Conservation (phyloP, 176 grass and related monocot species). For the Tillandsia leiboldiana region DNA sequence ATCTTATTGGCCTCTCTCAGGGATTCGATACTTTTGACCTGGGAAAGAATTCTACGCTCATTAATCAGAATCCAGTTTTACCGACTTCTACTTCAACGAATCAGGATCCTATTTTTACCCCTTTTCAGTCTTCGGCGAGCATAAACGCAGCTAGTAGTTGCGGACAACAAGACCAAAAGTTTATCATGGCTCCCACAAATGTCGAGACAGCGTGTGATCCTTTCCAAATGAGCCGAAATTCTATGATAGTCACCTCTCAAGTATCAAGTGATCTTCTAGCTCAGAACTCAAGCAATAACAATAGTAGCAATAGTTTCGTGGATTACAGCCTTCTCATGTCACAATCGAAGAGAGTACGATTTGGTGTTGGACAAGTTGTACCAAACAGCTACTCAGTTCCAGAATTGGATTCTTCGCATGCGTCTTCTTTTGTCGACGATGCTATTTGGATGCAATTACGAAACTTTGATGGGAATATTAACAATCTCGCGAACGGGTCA, state of each 20-base stretch:
- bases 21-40: slow-evolving; percentile 45
- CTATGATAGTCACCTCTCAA: slow-evolving; percentile 33
- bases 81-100: slow-evolving; percentile 49
- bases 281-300: slow-evolving; percentile 26
- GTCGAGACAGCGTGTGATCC: slow-evolving; percentile 35
- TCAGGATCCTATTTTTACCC: slow-evolving; percentile 32
- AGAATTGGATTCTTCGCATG: background rate
- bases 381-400: slow-evolving; percentile 5
- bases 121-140: slow-evolving; percentile 37
- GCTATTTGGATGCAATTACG: slow-evolving; percentile 16
- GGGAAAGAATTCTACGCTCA: slow-evolving; percentile 30
- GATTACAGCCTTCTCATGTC: slow-evolving; percentile 47
- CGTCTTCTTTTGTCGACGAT: slow-evolving; percentile 10
- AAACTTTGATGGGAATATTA: slow-evolving; percentile 9
- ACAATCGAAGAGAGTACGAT: slow-evolving; percentile 52
- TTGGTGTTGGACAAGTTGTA: slow-evolving; percentile 33
- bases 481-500: slow-evolving; percentile 28
- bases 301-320: slow-evolving; percentile 24
- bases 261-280: slow-evolving; percentile 10
- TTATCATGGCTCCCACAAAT: slow-evolving; percentile 32
- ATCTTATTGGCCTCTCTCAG: slow-evolving; percentile 65
- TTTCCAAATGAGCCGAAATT: slow-evolving; percentile 33
- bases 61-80: slow-evolving; percentile 53
- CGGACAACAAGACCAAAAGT: slow-evolving; percentile 20
- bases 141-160: slow-evolving; percentile 41